A percentile compares a stretch with the other conserved stretches of the same genome.
Conservation (phyloP, 1,284 basidiomycete genomes). For the Bjerkandera adusta region DNA sequence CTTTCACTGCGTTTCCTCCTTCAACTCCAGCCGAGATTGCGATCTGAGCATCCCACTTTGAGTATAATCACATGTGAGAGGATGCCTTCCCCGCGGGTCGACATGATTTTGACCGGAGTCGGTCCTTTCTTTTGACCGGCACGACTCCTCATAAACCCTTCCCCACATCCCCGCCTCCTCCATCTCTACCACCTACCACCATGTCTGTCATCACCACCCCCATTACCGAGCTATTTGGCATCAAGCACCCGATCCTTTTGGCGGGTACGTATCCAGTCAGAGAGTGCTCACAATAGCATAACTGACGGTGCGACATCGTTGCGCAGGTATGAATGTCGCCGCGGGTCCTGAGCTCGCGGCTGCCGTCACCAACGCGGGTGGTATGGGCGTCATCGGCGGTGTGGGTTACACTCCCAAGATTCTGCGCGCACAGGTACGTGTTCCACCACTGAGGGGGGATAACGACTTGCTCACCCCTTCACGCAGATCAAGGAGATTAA, state of each 20-base stretch:
- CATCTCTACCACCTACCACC: conserved; percentile 11
- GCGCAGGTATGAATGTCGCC: conserved; percentile 84
- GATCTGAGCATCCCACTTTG: too few species aligned
- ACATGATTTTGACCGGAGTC: too few species aligned
- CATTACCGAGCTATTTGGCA: conserved; percentile 81
- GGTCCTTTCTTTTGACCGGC: too few species aligned
- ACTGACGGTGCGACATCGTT: not conserved
- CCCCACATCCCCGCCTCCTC: conserved; percentile 1
- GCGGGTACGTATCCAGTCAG: conserved; percentile 50
- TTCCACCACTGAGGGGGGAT: not conserved
- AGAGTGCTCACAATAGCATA: not conserved
- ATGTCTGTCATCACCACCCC: conserved; percentile 71
- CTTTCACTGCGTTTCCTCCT: too few species aligned
- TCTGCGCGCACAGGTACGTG: conserved; percentile 56
- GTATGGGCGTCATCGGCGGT: conserved; percentile 83
- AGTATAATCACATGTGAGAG: too few species aligned
- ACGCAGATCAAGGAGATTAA: conserved; percentile 70
- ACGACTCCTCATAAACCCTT: not conserved
- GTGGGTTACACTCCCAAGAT: conserved; percentile 75
- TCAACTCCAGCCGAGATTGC: too few species aligned
- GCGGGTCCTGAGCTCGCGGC: conserved; percentile 85
- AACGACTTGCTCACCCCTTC: not conserved
- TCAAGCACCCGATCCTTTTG: conserved; percentile 86
- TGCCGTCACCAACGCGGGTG: conserved; percentile 82
- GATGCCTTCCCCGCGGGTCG: too few species aligned